Evolutionary conservation across 2,329 filamentous ascomycete species (phyloP), one percentile per base, ranked within the genome.

Genomic region (Elsinoe australis): DNA sequence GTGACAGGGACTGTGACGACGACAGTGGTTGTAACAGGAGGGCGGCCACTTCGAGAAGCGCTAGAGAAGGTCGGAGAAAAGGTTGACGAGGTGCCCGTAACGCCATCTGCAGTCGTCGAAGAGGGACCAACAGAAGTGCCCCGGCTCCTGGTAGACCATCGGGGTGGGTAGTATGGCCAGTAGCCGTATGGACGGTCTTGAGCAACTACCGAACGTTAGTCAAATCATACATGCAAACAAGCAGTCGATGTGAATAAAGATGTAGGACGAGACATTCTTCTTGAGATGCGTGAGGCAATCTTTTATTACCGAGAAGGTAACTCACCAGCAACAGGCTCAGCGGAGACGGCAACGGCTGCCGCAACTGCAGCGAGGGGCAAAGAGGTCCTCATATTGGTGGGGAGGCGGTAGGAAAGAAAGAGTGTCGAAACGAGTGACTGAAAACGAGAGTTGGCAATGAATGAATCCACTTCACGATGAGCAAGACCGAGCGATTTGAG

Each of bases 381-480:
- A 21, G 21, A 44, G 15, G 17, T 29, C 24, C 8, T 32, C 39
- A 44, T 44, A 6, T 44, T 32, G 39, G 26, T 29, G 26, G 12
- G 6, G 26, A 29, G 6, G 26, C 26, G 7, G 26, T 29, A 29
- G 26, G 26, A 17, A 42, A 12, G 26, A 6, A 42, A 18, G 38
- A 42, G 38, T 31, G 28, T 31, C 14, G 14, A 14, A 32, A 32
- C 39, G 39, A 44, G 28, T 32, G 39, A 31, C 7, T 21, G 39
- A 44, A 8, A 26, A 41, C 21, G 14, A 41, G 22, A 32, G 36
- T 12, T n/a, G 7, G 28, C 9, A 41, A 41, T 21, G 36, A 28
- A n/a, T 41, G 36, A 22, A 21, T 15, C n/a, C 28, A 44, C 24
- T 44, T 19, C 26, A 44, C 24, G 39, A 44, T 32, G 39, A 14